These are phyloP conservation scores for Trichoderma koningiopsis DNA, from an alignment of 2,329 filamentous ascomycete genomes.

Conservation along the genomic window DNA sequence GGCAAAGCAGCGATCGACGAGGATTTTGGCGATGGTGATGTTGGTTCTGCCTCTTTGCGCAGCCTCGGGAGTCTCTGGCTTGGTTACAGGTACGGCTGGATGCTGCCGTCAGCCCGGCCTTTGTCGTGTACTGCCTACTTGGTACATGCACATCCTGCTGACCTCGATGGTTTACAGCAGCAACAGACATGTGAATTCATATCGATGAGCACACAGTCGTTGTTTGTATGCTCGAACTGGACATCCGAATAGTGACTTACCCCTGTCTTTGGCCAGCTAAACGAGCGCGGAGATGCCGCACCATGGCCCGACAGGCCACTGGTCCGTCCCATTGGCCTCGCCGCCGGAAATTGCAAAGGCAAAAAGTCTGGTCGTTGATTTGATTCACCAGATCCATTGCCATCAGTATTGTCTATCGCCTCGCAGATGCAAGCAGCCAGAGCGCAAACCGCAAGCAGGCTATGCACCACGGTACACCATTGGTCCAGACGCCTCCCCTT, in stretches of 20 bases:
- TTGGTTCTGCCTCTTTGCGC: not conserved
- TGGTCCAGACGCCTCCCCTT: slow-evolving; percentile 9
- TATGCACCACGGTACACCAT: not conserved
- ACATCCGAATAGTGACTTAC: not conserved
- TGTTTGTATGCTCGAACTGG: not conserved
- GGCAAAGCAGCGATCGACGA: slow-evolving; percentile 23
- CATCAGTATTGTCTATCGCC: not conserved
- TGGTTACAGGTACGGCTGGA: not conserved
- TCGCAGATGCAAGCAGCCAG: not conserved
- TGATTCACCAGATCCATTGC: not conserved
- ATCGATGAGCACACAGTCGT: not conserved
- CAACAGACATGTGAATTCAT: slow-evolving; percentile 6
- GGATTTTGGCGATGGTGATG: not conserved
- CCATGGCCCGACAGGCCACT: slow-evolving; percentile 18
- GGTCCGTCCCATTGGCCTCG: slow-evolving; percentile 7
- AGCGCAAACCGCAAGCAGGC: not conserved
- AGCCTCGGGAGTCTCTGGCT: not conserved
- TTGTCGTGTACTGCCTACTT: not conserved
- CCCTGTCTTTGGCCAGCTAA: not conserved
- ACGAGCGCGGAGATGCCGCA: slow-evolving; percentile 22
- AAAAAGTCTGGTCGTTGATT: not conserved
- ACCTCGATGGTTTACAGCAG: not conserved
- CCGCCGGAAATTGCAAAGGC: slow-evolving; percentile 7
- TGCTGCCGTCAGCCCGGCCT: not conserved
- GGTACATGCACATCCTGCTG: not conserved